phyloP scores from a whole-genome alignment of 495 filamentous ascomycete genomes.

The Daldinia vernicosa region DNA sequence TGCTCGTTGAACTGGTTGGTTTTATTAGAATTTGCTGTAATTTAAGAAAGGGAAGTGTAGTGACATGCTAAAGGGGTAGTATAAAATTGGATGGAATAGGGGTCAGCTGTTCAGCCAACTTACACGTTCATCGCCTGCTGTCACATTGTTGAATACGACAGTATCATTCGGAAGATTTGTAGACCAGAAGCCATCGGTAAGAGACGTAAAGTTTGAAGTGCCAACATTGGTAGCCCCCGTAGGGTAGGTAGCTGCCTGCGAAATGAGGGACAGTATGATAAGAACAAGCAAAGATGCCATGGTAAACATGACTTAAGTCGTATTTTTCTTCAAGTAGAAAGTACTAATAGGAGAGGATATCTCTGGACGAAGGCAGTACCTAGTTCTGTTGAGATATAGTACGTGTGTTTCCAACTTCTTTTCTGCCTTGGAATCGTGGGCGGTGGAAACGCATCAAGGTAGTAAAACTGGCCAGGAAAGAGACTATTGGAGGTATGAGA shows the following conservation, averaged over 20 bases:
- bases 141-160: neutral
- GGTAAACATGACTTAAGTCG: neutral
- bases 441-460: neutral
- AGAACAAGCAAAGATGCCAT: constrained; percentile 1
- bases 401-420: neutral
- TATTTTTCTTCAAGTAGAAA: neutral
- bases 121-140: constrained; percentile 1
- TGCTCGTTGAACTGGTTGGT: neutral
- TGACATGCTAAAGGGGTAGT: neutral
- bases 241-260: neutral
- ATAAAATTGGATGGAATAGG: neutral
- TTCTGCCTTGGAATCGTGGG: neutral
- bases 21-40: neutral
- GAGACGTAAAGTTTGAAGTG: neutral
- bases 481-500: neutral
- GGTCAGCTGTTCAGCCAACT: neutral
- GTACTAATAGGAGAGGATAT: neutral
- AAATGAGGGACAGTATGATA: neutral
- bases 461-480: too few relatives aligned
- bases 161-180: constrained; percentile 8
- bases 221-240: neutral
- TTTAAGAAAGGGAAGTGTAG: neutral
- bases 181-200: neutral
- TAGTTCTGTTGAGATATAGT: too few relatives aligned
- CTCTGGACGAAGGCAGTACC: neutral